Evolutionary conservation across 2,329 filamentous ascomycete species (phyloP).

Genomic region (Aspergillus intermedius): DNA sequence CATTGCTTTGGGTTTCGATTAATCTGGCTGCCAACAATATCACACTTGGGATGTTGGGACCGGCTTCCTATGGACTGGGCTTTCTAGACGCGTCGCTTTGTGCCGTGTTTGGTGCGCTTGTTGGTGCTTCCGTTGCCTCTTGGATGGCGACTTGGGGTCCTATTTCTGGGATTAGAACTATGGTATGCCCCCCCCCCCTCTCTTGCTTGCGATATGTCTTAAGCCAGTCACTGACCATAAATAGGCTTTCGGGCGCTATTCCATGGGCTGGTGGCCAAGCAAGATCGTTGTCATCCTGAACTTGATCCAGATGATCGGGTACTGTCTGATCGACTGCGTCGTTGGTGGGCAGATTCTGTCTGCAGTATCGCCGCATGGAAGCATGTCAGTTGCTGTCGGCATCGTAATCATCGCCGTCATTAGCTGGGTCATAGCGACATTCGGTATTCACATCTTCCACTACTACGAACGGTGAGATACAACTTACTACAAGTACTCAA

Average conservation of each 20-base stretch:
- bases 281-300: conserved; percentile 59
- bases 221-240: not conserved
- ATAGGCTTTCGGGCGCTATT: conserved; percentile 52
- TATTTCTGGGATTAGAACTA: conserved; percentile 54
- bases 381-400: conserved; percentile 56
- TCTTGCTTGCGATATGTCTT: not conserved
- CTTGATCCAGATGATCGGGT: conserved; percentile 57
- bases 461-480: conserved; percentile 54
- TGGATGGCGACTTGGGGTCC: conserved; percentile 60
- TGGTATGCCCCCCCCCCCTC: conserved; percentile 34
- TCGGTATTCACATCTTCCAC: conserved; percentile 63
- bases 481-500: not conserved
- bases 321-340: conserved; percentile 58
- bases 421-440: conserved; percentile 58
- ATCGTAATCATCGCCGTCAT: conserved; percentile 60
- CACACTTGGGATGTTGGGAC: conserved; percentile 58
- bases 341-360: conserved; percentile 63
- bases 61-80: conserved; percentile 51
- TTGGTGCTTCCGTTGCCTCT: conserved; percentile 50
- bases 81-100: conserved; percentile 53
- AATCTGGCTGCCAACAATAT: conserved; percentile 60
- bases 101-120: conserved; percentile 51
- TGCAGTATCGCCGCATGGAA: conserved; percentile 54
- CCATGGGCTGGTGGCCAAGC: conserved; percentile 61
- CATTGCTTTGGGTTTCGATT: conserved; percentile 56